Percentiles rank a stretch among this genome's conserved stretches.
Evolutionary conservation across 2,329 filamentous ascomycete genomes (phyloP).

Genomic region (Aspergillus transmontanensis): DNA sequence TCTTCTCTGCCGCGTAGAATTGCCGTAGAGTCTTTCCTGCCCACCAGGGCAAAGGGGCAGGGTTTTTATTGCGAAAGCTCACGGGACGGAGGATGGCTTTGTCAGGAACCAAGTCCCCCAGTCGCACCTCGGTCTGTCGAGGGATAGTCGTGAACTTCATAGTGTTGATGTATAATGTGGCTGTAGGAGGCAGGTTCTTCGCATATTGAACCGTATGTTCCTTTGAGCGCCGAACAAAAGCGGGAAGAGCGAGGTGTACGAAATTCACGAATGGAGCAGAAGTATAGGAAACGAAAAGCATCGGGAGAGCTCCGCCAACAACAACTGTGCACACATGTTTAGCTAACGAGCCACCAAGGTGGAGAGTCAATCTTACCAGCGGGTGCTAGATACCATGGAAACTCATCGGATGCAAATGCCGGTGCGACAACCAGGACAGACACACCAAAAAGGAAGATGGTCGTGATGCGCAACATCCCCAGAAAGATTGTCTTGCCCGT

Average conservation of each 20-base stretch:
- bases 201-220: slow-evolving; percentile 47
- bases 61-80: slow-evolving; percentile 43
- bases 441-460: slow-evolving; percentile 68
- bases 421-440: slow-evolving; percentile 68
- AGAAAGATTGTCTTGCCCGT: slow-evolving; percentile 67
- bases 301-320: slow-evolving; percentile 64
- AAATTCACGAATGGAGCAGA: slow-evolving; percentile 72
- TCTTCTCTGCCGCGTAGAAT: slow-evolving; percentile 44
- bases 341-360: slow-evolving; percentile 3
- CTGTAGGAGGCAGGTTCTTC: slow-evolving; percentile 46
- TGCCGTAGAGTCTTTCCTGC: slow-evolving; percentile 37
- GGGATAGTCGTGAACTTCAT: slow-evolving; percentile 50
- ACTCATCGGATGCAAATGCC: slow-evolving; percentile 52
- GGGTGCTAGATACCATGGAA: slow-evolving; percentile 46
- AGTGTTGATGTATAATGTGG: slow-evolving; percentile 48
- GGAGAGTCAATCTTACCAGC: slow-evolving; percentile 35
- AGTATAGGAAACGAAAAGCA: slow-evolving; percentile 65
- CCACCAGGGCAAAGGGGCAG: slow-evolving; percentile 40
- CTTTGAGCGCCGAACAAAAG: slow-evolving; percentile 64
- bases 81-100: slow-evolving; percentile 42
- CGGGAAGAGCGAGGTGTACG: slow-evolving; percentile 70
- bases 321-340: slow-evolving; percentile 48
- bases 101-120: slow-evolving; percentile 44
- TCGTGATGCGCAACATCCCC: slow-evolving; percentile 70
- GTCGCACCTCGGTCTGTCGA: slow-evolving; percentile 42